Evolutionary conservation across 345 rosid genomes (phyloP).

Genomic region (Salix purpurea): DNA sequence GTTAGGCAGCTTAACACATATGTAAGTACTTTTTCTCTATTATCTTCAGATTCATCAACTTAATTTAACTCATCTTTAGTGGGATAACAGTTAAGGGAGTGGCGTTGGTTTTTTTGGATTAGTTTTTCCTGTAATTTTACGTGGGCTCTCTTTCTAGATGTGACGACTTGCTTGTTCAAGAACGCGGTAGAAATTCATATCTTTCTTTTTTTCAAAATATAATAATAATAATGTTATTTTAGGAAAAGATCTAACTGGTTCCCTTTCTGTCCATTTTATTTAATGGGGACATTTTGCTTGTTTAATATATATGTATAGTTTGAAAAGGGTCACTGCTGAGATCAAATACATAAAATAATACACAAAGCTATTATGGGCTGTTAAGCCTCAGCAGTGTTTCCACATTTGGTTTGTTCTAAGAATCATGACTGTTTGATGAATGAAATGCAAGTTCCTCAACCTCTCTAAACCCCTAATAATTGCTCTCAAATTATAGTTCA

Average conservation of each 20-base stretch:
- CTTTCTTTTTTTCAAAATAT: not conserved
- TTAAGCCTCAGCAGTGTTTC: not conserved
- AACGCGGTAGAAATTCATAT: conserved; percentile 1
- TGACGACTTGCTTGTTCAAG: not conserved
- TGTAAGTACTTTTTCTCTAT: conserved; percentile 11
- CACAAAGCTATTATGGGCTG: conserved; percentile 1
- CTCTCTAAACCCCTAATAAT: not conserved
- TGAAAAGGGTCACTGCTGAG: not conserved
- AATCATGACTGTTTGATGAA: not conserved
- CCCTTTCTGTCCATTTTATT: not conserved
- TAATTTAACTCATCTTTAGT: not conserved
- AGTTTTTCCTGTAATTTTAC: not conserved
- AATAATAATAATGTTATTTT: not conserved
- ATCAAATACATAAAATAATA: not conserved
- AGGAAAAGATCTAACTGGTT: conserved; percentile 2
- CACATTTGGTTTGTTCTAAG: not conserved
- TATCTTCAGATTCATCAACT: not conserved
- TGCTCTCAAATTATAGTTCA: not conserved
- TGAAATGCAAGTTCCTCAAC: not conserved
- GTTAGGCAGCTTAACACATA: conserved; percentile 37
- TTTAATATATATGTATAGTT: not conserved
- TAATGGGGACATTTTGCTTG: conserved; percentile 18
- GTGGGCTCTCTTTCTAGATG: conserved; percentile 7
- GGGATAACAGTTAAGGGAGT: not conserved
- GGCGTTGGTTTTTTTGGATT: not conserved